Base-by-base conservation (phyloP, 331 rosid genomes). In the Acacia pycnantha region DNA sequence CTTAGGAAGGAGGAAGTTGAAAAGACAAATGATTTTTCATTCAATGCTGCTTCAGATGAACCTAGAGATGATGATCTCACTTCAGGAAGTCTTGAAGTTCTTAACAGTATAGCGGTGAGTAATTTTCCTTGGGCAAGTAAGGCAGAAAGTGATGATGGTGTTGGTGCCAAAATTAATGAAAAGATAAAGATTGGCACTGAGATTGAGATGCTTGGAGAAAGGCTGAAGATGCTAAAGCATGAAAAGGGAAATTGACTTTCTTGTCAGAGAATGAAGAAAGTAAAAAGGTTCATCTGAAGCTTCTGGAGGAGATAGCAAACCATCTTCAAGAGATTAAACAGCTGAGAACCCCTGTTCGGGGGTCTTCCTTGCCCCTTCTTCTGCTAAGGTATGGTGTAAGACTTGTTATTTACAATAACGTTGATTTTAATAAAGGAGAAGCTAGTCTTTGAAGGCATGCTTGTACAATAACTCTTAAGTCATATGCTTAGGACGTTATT, bases 121-220 rank as follows among this genome's bases (percentile, higher is more conserved):
- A 65, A 59, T 53, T 70, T 29, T 58, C 77, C 61, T 67, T 56
- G 51, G 70, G 13, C 64, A 73, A 77, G 79, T 43, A 59, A 5
- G 79, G 75, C 18, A 40, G 80, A 33, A 33, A 24, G 73, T 68
- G 72, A 66, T 15, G 77, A 26, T 53, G 41, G 62, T 37, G 46
- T 72, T 70, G 79, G 4, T 41, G 74, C 76, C 15, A 85, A 78
- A 70, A 72, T 22, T 69, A 62, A 37, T 77, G 90, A 76, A 61
- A 87, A 85, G 89, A 73, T 51, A n/a, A 87, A 73, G 87, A 84
- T 88, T 71, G 87, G 83, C 70, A 53, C 77, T 35, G 87, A 86
- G 85, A 87, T 88, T 80, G 88, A 83, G 82, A 65, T 76, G 70
- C 88, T 84, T 6, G 76, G 73, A 77, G 90, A 85, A 90, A 86